Conservation (phyloP, 78 protist genomes). For the Chrysochromulina parva region DNA sequence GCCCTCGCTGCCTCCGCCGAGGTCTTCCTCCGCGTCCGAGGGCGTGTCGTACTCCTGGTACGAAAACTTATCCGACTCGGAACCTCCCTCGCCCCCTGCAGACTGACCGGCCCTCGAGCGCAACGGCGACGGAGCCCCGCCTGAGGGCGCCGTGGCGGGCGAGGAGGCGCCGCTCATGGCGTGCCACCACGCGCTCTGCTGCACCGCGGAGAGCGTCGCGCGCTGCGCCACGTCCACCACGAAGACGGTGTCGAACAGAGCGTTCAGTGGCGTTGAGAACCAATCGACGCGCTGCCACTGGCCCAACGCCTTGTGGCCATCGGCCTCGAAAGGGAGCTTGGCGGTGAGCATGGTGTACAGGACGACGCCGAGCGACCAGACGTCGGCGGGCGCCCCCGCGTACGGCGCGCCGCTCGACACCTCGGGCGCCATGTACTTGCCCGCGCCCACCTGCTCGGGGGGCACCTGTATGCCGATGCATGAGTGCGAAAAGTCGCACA, state of each 20-base stretch:
- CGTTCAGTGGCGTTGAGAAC: not conserved
- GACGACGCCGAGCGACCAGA: slow-evolving; percentile 6
- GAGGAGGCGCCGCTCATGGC: too few species aligned
- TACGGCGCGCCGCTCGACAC: not conserved
- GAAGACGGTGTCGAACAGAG: not conserved
- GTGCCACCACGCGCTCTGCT: too few species aligned
- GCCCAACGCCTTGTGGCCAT: not conserved
- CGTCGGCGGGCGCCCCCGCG: not conserved
- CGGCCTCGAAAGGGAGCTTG: not conserved
- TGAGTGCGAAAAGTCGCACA: slow-evolving; percentile 23
- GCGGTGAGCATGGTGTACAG: not conserved
- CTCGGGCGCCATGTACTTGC: slow-evolving; percentile 27
- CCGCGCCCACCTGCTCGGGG: not conserved
- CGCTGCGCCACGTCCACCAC: not conserved
- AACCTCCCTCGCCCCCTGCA: too few species aligned
- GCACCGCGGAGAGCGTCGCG: too few species aligned
- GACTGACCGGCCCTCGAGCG: too few species aligned
- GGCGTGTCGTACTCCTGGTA: too few species aligned
- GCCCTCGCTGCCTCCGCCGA: too few species aligned
- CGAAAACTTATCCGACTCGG: too few species aligned
- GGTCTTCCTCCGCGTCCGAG: too few species aligned
- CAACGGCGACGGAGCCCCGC: too few species aligned
- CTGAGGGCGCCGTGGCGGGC: too few species aligned
- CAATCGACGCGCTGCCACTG: not conserved
- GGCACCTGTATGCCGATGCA: not conserved